phyloP scores from a whole-genome alignment of 2,329 filamentous ascomycete species.

The Colletotrichum sp. region DNA sequence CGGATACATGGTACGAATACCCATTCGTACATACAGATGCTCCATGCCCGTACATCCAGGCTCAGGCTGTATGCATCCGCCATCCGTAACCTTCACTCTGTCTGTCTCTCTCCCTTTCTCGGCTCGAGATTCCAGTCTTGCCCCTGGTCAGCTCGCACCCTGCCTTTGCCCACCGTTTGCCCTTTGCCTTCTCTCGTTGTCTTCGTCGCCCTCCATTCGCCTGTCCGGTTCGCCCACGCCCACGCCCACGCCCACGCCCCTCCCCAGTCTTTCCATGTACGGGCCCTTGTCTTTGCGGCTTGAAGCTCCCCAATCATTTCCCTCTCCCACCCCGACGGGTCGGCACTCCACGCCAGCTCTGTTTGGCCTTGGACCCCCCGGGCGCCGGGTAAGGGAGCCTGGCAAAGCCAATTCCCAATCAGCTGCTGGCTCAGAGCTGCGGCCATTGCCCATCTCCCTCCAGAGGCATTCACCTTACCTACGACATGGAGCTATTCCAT shows the following conservation, averaged over 20 bases:
- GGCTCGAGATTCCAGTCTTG: conserved; percentile 18
- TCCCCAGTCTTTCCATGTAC: background rate
- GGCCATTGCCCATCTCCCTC: conserved; percentile 15
- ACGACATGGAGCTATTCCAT: conserved; percentile 5
- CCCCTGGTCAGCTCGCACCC: conserved; percentile 14
- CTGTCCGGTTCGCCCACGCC: conserved; percentile 1
- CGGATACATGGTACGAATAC: background rate
- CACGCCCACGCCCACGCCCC: background rate
- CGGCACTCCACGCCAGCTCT: conserved; percentile 21
- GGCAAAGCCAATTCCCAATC: conserved; percentile 8
- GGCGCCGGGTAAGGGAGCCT: conserved; percentile 14
- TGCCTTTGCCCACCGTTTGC: conserved; percentile 21
- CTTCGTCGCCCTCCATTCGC: conserved; percentile 1
- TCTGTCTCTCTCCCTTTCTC: conserved; percentile 16
- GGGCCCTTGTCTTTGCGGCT: conserved; percentile 12
- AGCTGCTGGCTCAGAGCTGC: background rate
- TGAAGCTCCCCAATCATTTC: conserved; percentile 20
- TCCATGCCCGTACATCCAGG: background rate
- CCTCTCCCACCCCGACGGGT: conserved; percentile 20
- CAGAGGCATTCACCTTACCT: conserved; percentile 10
- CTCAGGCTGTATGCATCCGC: conserved; percentile 19
- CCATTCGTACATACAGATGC: background rate
- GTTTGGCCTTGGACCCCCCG: conserved; percentile 9
- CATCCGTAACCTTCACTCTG: conserved; percentile 10
- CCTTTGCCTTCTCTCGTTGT: conserved; percentile 2